These are phyloP conservation scores for Claviceps citrina DNA, from an alignment of 2,329 filamentous ascomycete species.

Conservation along the genomic window DNA sequence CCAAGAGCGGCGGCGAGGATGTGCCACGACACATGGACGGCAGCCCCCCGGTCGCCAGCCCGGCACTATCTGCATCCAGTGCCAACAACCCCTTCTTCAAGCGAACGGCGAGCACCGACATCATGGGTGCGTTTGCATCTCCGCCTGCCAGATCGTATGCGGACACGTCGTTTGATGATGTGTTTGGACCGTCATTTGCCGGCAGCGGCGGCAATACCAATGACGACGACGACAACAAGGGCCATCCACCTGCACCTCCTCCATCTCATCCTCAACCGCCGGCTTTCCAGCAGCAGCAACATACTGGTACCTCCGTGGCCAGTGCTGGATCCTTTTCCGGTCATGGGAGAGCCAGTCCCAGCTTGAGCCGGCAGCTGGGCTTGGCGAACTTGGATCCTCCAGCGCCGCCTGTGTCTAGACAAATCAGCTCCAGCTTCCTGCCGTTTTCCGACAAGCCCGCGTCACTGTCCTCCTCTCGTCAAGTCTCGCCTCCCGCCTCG, in stretches of 20 bases:
- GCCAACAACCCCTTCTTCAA: slow-evolving; percentile 94
- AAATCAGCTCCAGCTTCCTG: slow-evolving; percentile 62
- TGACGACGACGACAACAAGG: neutral
- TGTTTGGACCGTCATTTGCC: slow-evolving; percentile 59
- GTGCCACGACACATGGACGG: slow-evolving; percentile 35
- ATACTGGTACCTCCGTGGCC: slow-evolving; percentile 39
- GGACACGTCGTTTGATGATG: slow-evolving; percentile 66
- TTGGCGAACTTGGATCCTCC: slow-evolving; percentile 41
- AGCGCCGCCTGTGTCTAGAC: slow-evolving; percentile 55
- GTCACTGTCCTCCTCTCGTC: slow-evolving; percentile 62
- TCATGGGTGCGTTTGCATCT: slow-evolving; percentile 38
- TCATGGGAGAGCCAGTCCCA: slow-evolving; percentile 44
- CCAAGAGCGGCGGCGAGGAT: slow-evolving; percentile 47
- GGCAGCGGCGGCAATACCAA: too few relatives aligned
- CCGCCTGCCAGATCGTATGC: slow-evolving; percentile 32
- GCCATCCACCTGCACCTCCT: neutral
- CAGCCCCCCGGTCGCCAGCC: slow-evolving; percentile 48
- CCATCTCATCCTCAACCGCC: slow-evolving; percentile 22
- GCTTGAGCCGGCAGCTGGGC: slow-evolving; percentile 46
- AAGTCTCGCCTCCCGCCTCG: slow-evolving; percentile 54
- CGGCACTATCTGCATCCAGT: slow-evolving; percentile 51
- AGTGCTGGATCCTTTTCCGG: slow-evolving; percentile 30
- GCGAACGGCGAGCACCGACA: slow-evolving; percentile 45
- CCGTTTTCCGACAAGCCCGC: slow-evolving; percentile 53
- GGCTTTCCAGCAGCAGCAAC: slow-evolving; percentile 36